These are phyloP conservation scores for Ascochyta viciae-villosae DNA, from an alignment of 2,329 filamentous ascomycete species.

Conservation along the genomic window DNA sequence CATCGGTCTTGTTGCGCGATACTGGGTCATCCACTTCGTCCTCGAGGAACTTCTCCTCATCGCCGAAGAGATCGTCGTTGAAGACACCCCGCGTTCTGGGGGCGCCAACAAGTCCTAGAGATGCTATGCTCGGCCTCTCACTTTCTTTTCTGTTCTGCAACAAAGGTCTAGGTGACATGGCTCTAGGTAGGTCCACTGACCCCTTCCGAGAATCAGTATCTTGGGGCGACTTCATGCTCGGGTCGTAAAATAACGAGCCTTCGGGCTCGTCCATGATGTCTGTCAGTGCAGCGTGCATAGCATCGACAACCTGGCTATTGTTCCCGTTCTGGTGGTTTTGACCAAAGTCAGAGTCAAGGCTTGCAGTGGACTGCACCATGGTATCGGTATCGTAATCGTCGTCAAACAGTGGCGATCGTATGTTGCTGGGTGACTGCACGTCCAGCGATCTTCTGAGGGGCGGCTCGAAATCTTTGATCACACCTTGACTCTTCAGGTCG, in stretches of 20 bases:
- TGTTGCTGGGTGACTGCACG: constrained; percentile 57
- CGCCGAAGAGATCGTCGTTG: constrained; percentile 88
- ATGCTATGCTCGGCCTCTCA: constrained; percentile 86
- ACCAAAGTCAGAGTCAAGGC: constrained; percentile 71
- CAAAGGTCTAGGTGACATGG: constrained; percentile 48
- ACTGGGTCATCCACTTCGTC: constrained; percentile 83
- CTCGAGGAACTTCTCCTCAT: constrained; percentile 84
- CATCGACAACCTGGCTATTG: constrained; percentile 83
- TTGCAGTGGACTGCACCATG: constrained; percentile 78
- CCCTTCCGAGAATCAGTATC: constrained; percentile 68
- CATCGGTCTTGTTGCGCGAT: constrained; percentile 65
- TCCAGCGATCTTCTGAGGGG: constrained; percentile 74
- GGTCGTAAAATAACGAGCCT: constrained; percentile 70
- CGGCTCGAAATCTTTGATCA: constrained; percentile 53
- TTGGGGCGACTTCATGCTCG: constrained; percentile 59
- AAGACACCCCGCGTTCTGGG: constrained; percentile 92
- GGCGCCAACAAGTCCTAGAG: constrained; percentile 86
- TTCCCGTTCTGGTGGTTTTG: constrained; percentile 58
- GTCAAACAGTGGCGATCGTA: constrained; percentile 72
- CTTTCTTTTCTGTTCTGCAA: constrained; percentile 49
- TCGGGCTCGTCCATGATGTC: constrained; percentile 84
- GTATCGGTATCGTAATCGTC: constrained; percentile 79
- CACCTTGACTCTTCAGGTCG: constrained; percentile 61
- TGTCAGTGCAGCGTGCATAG: constrained; percentile 89
- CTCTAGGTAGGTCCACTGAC: constrained; percentile 65